Evolutionary conservation across 805 yeast species (phyloP), one percentile per base, ranked within the genome.

Genomic region (Candida stauntonica): DNA sequence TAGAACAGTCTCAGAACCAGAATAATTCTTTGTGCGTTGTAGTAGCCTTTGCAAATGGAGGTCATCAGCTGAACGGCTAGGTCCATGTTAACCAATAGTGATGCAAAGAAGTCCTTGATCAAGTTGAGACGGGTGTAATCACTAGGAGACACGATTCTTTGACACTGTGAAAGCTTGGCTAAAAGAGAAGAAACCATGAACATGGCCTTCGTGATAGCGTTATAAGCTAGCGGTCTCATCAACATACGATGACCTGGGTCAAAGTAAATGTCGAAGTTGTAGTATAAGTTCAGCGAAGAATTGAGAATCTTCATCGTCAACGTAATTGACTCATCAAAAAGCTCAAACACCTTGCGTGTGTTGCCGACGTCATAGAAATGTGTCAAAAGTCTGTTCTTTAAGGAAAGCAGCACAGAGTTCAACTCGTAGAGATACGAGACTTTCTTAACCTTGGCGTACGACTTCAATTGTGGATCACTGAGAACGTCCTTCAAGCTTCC

Each of bases 371-470:
- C 33, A 44, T 70, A 75, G 41, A 67, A 73, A 43, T 67, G 65
- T n/a, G 63, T 45, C 37, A 61, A 61, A 4, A 76, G 36, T 33
- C 64, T 67, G 26, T 49, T 56, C 37, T 59, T 57, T 11, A 75
- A 39, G 8, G 68, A 52, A 11, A 64, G 44, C 31, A 58, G 44
- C 37, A 67, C 14, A 0, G 50, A 61, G 12, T 62, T 52, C 29
- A 59, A 52, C 31, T 62, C 59, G 27, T 49, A 38, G 16, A 48
- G 29, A 33, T 55, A 54, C 3, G 41, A 31, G 2, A 54, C 46
- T 23, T 47, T 58, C 26, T 55, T 54, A 11, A 47, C 53, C 14
- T 48, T 44, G 2, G 41, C 57, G 16, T 32, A 49, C 12, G 45
- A 39, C 13, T 38, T 34, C 7, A 46, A 29, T 1, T 28, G 32